Percentiles rank a stretch among this genome's conserved stretches.
Evolutionary conservation across 352 stramenopile species (phyloP).

Genomic region (Pythium diclinum): DNA sequence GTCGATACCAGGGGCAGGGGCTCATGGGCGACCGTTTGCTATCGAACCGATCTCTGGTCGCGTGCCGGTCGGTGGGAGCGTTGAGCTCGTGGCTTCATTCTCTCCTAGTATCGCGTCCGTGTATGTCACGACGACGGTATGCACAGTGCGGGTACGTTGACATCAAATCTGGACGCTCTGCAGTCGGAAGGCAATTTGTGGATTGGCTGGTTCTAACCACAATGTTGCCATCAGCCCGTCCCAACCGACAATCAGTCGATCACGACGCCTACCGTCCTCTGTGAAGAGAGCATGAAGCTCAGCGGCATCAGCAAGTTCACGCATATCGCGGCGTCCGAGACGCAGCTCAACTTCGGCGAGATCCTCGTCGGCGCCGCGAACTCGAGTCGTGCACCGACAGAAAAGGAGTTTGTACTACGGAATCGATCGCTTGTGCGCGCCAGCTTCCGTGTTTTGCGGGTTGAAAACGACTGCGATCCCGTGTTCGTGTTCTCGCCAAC

Average conservation of each 20-base stretch:
- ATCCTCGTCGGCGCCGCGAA: constrained; percentile 63
- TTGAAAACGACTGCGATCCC: constrained; percentile 83
- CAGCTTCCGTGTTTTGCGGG: constrained; percentile 59
- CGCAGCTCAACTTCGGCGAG: constrained; percentile 81
- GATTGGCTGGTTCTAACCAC: background rate
- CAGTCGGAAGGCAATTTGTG: no score
- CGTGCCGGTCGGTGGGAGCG: constrained; percentile 54
- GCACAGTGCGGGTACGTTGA: constrained; percentile 47
- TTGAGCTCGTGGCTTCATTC: constrained; percentile 78
- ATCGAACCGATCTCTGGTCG: constrained; percentile 68
- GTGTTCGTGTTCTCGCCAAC: constrained; percentile 83
- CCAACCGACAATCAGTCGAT: constrained; percentile 21
- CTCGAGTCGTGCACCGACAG: constrained; percentile 40
- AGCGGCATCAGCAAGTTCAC: constrained; percentile 89
- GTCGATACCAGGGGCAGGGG: constrained; percentile 62
- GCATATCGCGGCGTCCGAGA: constrained; percentile 79
- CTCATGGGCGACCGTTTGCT: constrained; percentile 71
- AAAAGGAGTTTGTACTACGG: constrained; percentile 82
- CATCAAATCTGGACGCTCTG: background rate
- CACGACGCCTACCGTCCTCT: constrained; percentile 13
- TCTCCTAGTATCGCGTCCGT: constrained; percentile 69
- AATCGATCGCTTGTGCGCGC: constrained; percentile 91
- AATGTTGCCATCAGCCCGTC: constrained; percentile 27
- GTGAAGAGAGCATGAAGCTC: constrained; percentile 76
- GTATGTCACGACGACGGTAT: constrained; percentile 80